Evolutionary conservation across 1,284 basidiomycete genomes (phyloP).

Genomic region (Ceratobasidium sp.): DNA sequence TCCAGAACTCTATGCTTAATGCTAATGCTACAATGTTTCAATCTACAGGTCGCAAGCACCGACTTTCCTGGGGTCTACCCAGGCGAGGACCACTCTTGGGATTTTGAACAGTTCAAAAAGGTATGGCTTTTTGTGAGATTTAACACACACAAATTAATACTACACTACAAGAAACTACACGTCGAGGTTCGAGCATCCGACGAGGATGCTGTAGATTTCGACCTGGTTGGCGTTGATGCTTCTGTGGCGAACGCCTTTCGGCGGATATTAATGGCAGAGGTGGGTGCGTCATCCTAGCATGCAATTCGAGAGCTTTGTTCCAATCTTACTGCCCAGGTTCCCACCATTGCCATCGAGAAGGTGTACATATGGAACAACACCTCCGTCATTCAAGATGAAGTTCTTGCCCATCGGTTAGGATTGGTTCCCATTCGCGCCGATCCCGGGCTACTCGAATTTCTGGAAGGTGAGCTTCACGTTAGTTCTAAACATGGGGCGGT

Average conservation of each 20-base stretch:
- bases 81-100: slow-evolving; percentile 86
- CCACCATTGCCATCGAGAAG: slow-evolving; percentile 92
- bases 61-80: slow-evolving; percentile 91
- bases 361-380: slow-evolving; percentile 98
- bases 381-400: slow-evolving; percentile 93
- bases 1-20: neutral
- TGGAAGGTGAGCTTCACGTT: slow-evolving; percentile 27
- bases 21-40: neutral
- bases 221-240: slow-evolving; percentile 95
- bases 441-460: slow-evolving; percentile 69
- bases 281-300: slow-evolving; percentile 56
- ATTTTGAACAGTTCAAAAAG: slow-evolving; percentile 78
- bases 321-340: slow-evolving; percentile 69
- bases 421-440: slow-evolving; percentile 91
- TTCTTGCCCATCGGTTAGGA: slow-evolving; percentile 91
- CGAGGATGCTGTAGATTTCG: slow-evolving; percentile 89
- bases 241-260: slow-evolving; percentile 96
- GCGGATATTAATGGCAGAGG: slow-evolving; percentile 94
- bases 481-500: neutral
- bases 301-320: slow-evolving; percentile 31
- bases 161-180: slow-evolving; percentile 70
- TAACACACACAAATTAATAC: slow-evolving; percentile 22
- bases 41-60: slow-evolving; percentile 76
- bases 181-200: slow-evolving; percentile 84
- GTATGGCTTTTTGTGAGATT: slow-evolving; percentile 58